Evolutionary conservation across 2,329 filamentous ascomycete genomes (phyloP), one percentile per base, ranked within the genome.

Genomic region (Truncatella angustata): DNA sequence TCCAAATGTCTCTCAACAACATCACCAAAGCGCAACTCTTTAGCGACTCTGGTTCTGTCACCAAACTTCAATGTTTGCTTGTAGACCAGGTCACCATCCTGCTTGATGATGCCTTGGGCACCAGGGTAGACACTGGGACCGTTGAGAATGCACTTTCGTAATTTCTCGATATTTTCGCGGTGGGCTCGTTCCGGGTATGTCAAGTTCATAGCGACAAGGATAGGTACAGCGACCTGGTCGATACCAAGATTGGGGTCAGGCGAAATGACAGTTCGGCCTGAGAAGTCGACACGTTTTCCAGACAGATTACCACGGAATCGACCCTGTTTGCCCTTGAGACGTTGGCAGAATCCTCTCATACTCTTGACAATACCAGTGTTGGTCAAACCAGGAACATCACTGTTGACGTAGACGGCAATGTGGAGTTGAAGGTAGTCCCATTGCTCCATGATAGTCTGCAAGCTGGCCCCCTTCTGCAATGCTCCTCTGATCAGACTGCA

Each of bases 201-300:
- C 69, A 99, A 79, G 66, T 96, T 97, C 71, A 91, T 95, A 4
- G 94, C 94, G n/a, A 99, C 92, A 16, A 95, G 79, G 54, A 88
- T 79, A 1, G 94, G 94, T 26, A 99, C 87, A 4, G 93, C 93
- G 32, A 99, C 94, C 70, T 99, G 86, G 60, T 97, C 91, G 57
- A 99, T 91, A 16, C 88, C 86, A 45, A 99, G 70, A 62, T 99
- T 99, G 3, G 94, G 94, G 70, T 99, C 94, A 0, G 94, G 94
- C 1, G 92, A 96, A 70, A 99, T 99, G 70, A 99, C 94, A 0
- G 94, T 99, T 68, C 94, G 86, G 16, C 91, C 94, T 10, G 94
- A 99, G 70, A 97, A 99, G 67, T 99, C 93, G 50, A 99, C 94
- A 80, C 94, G 93, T 72, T 99, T 99, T 67, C 94, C 94, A 0